Percentiles rank a stretch among this genome's conserved stretches.
Evolutionary conservation across 2,329 filamentous ascomycete species (phyloP).

Genomic region (Colletotrichum eleusines): DNA sequence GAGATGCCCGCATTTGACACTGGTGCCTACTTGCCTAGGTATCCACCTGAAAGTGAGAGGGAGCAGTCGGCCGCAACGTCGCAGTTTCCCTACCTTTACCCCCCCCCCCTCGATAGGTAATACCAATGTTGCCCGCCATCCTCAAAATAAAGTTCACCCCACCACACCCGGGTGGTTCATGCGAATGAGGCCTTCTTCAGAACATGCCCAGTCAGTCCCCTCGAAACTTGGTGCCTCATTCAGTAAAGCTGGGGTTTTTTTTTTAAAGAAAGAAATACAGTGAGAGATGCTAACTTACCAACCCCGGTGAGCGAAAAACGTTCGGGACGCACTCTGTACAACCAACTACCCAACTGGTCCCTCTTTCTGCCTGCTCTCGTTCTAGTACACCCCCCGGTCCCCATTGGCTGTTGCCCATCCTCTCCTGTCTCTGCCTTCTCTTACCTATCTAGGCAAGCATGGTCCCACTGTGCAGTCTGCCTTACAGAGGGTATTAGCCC

Average conservation of each 20-base stretch:
- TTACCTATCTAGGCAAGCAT: background rate
- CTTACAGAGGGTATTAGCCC: slow-evolving; percentile 25
- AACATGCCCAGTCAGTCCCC: background rate
- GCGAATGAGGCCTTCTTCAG: background rate
- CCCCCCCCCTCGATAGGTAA: background rate
- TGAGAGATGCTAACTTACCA: background rate
- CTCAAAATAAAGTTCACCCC: slow-evolving; percentile 26
- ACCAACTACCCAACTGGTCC: background rate
- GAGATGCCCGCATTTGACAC: slow-evolving; percentile 5
- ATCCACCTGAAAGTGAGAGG: background rate
- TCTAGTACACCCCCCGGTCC: too few species aligned
- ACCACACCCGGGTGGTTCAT: background rate
- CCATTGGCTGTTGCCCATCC: too few species aligned
- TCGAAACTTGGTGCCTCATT: slow-evolving; percentile 33
- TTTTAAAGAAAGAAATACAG: background rate
- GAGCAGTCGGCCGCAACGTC: slow-evolving; percentile 1
- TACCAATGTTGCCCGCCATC: background rate
- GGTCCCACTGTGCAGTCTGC: slow-evolving; percentile 19
- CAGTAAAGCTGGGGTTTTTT: slow-evolving; percentile 11
- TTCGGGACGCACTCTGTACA: background rate
- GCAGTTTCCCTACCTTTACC: background rate
- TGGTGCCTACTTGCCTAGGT: background rate
- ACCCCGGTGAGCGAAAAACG: too few species aligned
- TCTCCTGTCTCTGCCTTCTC: background rate
- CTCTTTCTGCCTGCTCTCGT: background rate